Conservation (phyloP, 2,329 filamentous ascomycete genomes). For the Microdochium nivale region DNA sequence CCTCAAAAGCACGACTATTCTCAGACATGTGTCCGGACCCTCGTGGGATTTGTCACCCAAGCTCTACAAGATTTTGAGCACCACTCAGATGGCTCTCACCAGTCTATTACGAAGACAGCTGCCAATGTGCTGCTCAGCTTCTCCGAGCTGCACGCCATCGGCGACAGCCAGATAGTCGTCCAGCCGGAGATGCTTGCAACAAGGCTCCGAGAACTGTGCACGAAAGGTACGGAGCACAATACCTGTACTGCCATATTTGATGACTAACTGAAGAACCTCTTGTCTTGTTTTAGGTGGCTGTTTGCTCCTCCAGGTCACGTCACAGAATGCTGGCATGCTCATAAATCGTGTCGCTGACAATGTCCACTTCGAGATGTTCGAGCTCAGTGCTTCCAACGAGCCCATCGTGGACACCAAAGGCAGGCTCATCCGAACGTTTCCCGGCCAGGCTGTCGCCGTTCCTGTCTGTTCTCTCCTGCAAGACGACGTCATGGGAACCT, state of each 20-base stretch:
- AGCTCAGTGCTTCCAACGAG: conserved; percentile 18
- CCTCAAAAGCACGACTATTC: not conserved
- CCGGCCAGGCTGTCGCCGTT: conserved; percentile 13
- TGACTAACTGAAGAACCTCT: conserved; percentile 2
- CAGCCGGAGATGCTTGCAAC: not conserved
- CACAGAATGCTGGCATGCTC: conserved; percentile 26
- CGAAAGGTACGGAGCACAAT: not conserved
- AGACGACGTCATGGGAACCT: conserved; percentile 7
- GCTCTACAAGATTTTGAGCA: not conserved
- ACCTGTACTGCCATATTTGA: not conserved
- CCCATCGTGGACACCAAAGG: conserved; percentile 17
- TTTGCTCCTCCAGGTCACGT: conserved; percentile 17
- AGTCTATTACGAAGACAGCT: not conserved
- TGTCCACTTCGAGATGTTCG: conserved; percentile 22
- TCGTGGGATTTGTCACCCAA: not conserved
- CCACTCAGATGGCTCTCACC: not conserved
- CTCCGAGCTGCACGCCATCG: not conserved
- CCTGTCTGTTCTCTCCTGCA: conserved; percentile 5
- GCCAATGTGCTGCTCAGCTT: not conserved
- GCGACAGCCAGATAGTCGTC: not conserved
- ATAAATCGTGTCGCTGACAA: conserved; percentile 8
- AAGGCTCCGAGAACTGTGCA: not conserved
- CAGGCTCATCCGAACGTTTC: conserved; percentile 19
- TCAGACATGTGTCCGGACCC: not conserved
- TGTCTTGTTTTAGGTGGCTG: conserved; percentile 5